Evolutionary conservation across 2,329 filamentous ascomycete genomes (phyloP).

Genomic region (Penicillium palitans): DNA sequence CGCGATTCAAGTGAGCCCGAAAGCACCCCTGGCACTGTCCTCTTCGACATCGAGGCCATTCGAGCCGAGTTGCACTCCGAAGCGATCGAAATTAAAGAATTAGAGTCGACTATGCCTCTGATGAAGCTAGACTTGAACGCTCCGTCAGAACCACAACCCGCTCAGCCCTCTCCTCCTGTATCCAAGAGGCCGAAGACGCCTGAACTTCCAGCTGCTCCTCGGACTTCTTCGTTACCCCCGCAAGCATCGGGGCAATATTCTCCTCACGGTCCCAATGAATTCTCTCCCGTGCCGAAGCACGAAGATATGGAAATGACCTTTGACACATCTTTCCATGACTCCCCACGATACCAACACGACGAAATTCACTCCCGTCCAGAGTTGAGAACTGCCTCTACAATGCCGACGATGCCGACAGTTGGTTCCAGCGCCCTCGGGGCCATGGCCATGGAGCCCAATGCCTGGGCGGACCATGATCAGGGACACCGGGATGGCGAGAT

Average conservation of each 20-base stretch:
- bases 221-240: conserved; percentile 21
- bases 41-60: conserved; percentile 96
- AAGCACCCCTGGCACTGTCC: conserved; percentile 54
- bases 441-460: conserved; percentile 53
- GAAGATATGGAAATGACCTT: conserved; percentile 67
- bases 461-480: conserved; percentile 68
- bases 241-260: conserved; percentile 13
- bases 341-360: conserved; percentile 19
- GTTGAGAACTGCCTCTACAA: conserved; percentile 35
- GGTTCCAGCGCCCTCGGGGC: conserved; percentile 29
- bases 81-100: conserved; percentile 70
- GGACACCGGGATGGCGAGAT: conserved; percentile 74
- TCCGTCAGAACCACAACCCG: conserved; percentile 20
- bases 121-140: conserved; percentile 71
- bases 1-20: conserved; percentile 29
- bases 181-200: conserved; percentile 43
- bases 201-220: conserved; percentile 21
- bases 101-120: conserved; percentile 83
- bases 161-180: conserved; percentile 27
- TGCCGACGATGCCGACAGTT: conserved; percentile 34
- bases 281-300: conserved; percentile 23
- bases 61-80: conserved; percentile 78
- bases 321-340: conserved; percentile 61
- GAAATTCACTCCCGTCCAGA: conserved; percentile 25
- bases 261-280: conserved; percentile 15